Evolutionary conservation across 495 filamentous ascomycete species (phyloP).

Genomic region (Glonium stellatum): DNA sequence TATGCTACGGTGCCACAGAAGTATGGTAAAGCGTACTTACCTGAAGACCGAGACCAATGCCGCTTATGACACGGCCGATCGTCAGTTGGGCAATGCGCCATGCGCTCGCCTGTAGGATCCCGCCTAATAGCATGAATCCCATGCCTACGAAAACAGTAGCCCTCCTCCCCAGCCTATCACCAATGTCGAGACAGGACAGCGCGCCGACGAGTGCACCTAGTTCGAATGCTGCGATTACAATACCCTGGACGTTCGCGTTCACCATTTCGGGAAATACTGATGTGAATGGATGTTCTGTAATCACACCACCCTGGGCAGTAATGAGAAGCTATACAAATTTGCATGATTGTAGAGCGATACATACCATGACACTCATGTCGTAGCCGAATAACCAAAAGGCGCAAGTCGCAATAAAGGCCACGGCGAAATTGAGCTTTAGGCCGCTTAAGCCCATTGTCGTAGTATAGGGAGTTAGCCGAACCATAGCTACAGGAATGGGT

Average conservation of each 20-base stretch:
- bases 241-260: constrained; percentile 34
- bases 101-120: constrained; percentile 56
- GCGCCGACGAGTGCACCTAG: constrained; percentile 69
- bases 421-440: too few relatives aligned
- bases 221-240: constrained; percentile 61
- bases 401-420: constrained; percentile 61
- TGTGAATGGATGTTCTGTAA: too few relatives aligned
- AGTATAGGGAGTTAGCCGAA: too few relatives aligned
- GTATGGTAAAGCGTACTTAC: too few relatives aligned
- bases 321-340: too few relatives aligned
- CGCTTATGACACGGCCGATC: constrained; percentile 44
- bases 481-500: too few relatives aligned
- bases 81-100: constrained; percentile 58
- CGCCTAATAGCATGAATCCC: constrained; percentile 65
- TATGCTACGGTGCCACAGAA: too few relatives aligned
- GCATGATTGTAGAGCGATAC: too few relatives aligned
- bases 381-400: constrained; percentile 50
- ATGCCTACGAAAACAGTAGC: constrained; percentile 66
- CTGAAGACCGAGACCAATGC: too few relatives aligned
- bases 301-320: constrained; percentile 26
- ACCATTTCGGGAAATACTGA: constrained; percentile 18
- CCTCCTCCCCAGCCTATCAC: constrained; percentile 62
- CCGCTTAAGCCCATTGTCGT: too few relatives aligned
- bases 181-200: constrained; percentile 61
- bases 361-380: constrained; percentile 35